Evolutionary conservation across 139 green algal species (phyloP), one percentile per base, ranked within the genome.

Genomic region (Volvox reticuliferus): DNA sequence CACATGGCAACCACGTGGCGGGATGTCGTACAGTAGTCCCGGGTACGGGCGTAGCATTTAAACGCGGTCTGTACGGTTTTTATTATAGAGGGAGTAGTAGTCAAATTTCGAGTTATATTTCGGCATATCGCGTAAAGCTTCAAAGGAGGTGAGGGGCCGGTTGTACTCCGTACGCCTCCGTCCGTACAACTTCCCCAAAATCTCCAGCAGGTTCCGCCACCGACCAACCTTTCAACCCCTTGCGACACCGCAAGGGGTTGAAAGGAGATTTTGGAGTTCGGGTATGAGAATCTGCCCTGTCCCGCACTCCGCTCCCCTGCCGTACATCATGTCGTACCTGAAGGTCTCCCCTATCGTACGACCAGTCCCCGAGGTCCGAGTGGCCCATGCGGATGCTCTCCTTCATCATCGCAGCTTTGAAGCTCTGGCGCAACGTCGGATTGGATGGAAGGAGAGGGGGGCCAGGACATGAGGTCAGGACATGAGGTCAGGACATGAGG

Each of bases 11-110:
- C 88, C 76, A 98, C 94, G 93, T 99, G 98, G 90, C 96, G 96
- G 12, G 91, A 82, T 26, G 96, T 98, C 65, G 97, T 98, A 96
- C 98, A 99, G 93, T 99, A 99, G 94, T 99, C 98, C 0, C 98
- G 94, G 32, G 94, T 96, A 75, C 97, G 95, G 63, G 98, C 93
- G 93, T 99, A 99, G 87, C 95, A 96, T 94, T 98, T 98, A 93
- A 99, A 98, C 0, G 98, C 97, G 19, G 94, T 93, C 95, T 97
- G 94, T 82, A 28, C 30, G 28, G 16, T 55, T 55, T 55, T 55
- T 55, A 9, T 55, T 5, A 5, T 5, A 55, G 5, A 9, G 44
- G 44, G 9, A 14, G 44, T 5, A 55, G 44, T 9, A 55, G 9
- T 55, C 44, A 55, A 9, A 9, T 5, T 14, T 55, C 44, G 44